Evolutionary conservation across 495 filamentous ascomycete species (phyloP), one percentile per base, ranked within the genome.

Genomic region (Acidomyces sp.): DNA sequence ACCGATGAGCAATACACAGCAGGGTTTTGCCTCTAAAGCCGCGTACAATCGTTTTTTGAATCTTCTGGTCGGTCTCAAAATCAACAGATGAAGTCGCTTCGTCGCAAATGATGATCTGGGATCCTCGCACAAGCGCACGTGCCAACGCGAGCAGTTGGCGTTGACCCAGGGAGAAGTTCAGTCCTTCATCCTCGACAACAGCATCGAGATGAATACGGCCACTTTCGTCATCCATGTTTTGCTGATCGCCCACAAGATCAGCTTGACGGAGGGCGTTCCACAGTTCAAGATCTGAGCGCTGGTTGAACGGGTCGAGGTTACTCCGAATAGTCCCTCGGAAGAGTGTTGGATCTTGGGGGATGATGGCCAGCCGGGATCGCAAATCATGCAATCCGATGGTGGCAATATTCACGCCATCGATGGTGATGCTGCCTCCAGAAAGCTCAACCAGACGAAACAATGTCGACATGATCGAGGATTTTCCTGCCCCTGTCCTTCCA

Each of bases 131-230:
- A 2, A 95, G 72, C 0, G 88, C 88, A 0, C 88, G 76, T 1
- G 88, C 88, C 1, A 97, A 68, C 3, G 90, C 88, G 82, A 97
- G 92, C 11, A 95, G 74, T 54, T 97, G 88, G 3, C 88, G 76
- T 62, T 97, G 88, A 1, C 90, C 88, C n/a, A 95, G 75, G 1
- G 82, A 90, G 66, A 92, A 97, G 61, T 95, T 97, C 27, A 90
- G 64, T 0, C 88, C 88, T 63, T 93, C 88, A 52, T 94, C 87
- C 44, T 93, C 85, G n/a, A 95, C 85, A 6, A 71, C 47, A 9
- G 70, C 74, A 56, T 95, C 90, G 25, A 97, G 76, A 37, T 84
- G 80, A 39, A 96, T 80, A 28, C 79, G 75, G 32, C 60, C 53
- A n/a, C 51, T 44, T 20, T 51, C 37, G 39, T 71, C 68, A 10